A percentile compares a stretch with the other conserved stretches of the same genome.
phyloP scores from a whole-genome alignment of 2,329 filamentous ascomycete species.

The Colletotrichum sp. region DNA sequence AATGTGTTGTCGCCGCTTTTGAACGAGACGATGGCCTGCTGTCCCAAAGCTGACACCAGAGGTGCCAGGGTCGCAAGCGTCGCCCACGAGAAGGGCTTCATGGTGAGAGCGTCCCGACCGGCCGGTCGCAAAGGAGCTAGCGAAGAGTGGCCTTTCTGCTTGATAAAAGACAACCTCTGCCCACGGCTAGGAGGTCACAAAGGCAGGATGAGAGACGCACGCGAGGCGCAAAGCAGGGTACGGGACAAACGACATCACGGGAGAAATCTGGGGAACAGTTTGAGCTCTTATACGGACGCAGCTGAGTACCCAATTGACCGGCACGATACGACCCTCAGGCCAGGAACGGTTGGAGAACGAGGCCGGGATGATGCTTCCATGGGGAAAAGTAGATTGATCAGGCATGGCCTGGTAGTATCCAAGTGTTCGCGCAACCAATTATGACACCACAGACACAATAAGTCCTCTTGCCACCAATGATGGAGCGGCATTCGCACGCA shows the following conservation, averaged over 20 bases:
- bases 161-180: not conserved
- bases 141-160: not conserved
- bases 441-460: not conserved
- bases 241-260: not conserved
- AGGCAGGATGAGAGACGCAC: not conserved
- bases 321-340: not conserved
- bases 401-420: not conserved
- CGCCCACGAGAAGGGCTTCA: constrained; percentile 20
- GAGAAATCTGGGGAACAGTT: not conserved
- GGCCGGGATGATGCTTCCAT: constrained; percentile 2
- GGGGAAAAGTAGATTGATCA: not conserved
- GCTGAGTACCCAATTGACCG: not conserved
- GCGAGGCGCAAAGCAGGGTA: not conserved
- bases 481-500: not conserved
- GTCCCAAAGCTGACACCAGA: constrained; percentile 46
- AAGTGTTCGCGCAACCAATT: not conserved
- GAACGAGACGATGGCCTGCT: constrained; percentile 53
- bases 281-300: not conserved
- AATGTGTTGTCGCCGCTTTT: constrained; percentile 24
- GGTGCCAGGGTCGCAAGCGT: constrained; percentile 25
- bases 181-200: not conserved
- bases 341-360: constrained; percentile 13
- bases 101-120: not conserved
- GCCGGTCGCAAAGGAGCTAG: not conserved
- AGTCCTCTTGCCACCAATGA: not conserved